Conservation (phyloP, 257 asterid genomes). For the Forsythia suspensa region DNA sequence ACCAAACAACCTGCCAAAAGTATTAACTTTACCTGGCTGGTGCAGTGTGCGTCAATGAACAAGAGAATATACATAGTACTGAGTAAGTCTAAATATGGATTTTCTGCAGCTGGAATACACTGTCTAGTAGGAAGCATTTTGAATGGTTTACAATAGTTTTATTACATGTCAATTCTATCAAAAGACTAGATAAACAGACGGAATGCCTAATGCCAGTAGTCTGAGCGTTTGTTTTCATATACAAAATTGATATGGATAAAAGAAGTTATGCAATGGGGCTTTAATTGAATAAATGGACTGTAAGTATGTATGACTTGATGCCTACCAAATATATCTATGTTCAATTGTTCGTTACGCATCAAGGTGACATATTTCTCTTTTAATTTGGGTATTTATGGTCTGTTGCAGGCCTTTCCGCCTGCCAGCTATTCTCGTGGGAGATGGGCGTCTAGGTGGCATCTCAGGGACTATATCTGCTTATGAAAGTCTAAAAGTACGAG, state of each 20-base stretch:
- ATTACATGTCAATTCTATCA: not conserved
- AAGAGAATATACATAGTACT: not conserved
- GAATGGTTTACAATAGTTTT: conserved; percentile 1
- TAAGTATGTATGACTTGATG: not conserved
- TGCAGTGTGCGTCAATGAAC: conserved; percentile 3
- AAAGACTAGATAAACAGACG: conserved; percentile 3
- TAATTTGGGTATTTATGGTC: conserved; percentile 23
- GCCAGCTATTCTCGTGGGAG: conserved; percentile 95
- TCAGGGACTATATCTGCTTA: conserved; percentile 97
- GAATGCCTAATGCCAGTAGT: conserved; percentile 7
- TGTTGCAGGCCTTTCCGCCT: conserved; percentile 84
- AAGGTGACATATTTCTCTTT: not conserved
- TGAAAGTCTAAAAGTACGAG: conserved; percentile 87
- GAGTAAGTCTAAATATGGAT: not conserved
- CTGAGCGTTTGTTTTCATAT: conserved; percentile 1
- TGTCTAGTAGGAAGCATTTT: conserved; percentile 6
- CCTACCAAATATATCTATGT: not conserved
- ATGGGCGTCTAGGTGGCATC: conserved; percentile 96
- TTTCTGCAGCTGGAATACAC: not conserved
- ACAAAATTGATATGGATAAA: conserved; percentile 7
- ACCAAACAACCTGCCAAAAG: conserved; percentile 5
- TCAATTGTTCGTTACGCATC: not conserved
- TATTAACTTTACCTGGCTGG: not conserved
- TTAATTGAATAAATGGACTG: conserved; percentile 4
- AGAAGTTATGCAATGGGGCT: not conserved